Percentiles rank a stretch among this genome's conserved stretches.
Conservation (phyloP, 2,329 filamentous ascomycete genomes). For the Septoria linicola region DNA sequence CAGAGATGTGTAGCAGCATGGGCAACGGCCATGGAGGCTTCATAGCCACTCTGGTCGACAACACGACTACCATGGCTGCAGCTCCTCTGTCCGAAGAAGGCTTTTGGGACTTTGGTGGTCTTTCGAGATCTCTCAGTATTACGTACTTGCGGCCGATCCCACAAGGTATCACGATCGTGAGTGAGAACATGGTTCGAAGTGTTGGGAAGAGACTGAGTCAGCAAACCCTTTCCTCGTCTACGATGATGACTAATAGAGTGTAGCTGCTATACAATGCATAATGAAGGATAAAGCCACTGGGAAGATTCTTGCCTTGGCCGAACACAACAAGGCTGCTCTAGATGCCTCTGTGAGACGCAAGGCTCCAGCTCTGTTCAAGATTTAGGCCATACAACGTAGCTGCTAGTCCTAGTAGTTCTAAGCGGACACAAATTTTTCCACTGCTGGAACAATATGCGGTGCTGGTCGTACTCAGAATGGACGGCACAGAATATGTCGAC, state of each 20-base stretch:
- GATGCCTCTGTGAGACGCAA: background rate
- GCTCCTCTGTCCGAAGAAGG: slow-evolving; percentile 18
- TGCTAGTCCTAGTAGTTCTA: too few species aligned
- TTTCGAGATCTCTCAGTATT: slow-evolving; percentile 43
- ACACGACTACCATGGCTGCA: slow-evolving; percentile 45
- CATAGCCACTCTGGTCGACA: slow-evolving; percentile 55
- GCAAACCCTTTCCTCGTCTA: slow-evolving; percentile 11
- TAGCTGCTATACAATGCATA: slow-evolving; percentile 20
- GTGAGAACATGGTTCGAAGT: slow-evolving; percentile 46
- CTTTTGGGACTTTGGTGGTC: slow-evolving; percentile 42
- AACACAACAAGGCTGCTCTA: slow-evolving; percentile 22
- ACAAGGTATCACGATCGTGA: slow-evolving; percentile 39
- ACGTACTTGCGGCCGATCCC: slow-evolving; percentile 45
- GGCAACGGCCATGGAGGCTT: slow-evolving; percentile 41
- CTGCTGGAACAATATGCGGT: too few species aligned
- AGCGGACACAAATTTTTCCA: too few species aligned
- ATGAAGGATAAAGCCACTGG: slow-evolving; percentile 20
- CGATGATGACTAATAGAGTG: background rate
- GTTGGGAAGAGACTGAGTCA: slow-evolving; percentile 42
- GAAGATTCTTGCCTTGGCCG: slow-evolving; percentile 19
- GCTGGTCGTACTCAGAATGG: too few species aligned
- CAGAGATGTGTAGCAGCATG: slow-evolving; percentile 21
- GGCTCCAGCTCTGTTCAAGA: background rate
- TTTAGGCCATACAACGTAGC: too few species aligned
- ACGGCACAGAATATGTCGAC: too few species aligned